Evolutionary conservation across 2,329 filamentous ascomycete species (phyloP).

Genomic region (Aureobasidium sp.): DNA sequence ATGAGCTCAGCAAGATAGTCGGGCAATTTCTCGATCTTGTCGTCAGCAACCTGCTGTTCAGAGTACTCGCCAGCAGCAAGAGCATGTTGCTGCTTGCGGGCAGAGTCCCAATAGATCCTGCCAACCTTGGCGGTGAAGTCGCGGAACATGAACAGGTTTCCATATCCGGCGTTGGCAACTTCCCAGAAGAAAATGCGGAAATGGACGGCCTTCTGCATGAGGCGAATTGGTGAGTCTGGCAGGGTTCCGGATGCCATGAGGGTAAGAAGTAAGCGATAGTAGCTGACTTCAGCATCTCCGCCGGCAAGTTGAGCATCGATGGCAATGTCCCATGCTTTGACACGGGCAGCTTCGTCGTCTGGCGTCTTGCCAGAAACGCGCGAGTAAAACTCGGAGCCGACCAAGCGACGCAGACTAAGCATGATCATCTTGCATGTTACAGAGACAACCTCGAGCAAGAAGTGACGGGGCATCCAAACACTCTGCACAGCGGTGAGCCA

Average conservation of each 20-base stretch:
- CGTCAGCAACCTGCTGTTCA: slow-evolving; percentile 29
- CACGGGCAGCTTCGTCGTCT: slow-evolving; percentile 76
- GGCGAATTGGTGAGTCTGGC: slow-evolving; percentile 69
- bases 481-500: slow-evolving; percentile 92
- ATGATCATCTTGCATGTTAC: slow-evolving; percentile 74
- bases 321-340: slow-evolving; percentile 90
- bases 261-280: slow-evolving; percentile 75
- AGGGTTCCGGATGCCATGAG: slow-evolving; percentile 82
- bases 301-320: slow-evolving; percentile 88
- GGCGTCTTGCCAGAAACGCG: slow-evolving; percentile 71
- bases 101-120: slow-evolving; percentile 72
- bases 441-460: slow-evolving; percentile 77
- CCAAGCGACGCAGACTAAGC: slow-evolving; percentile 68
- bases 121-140: slow-evolving; percentile 67
- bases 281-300: slow-evolving; percentile 83
- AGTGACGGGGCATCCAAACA: slow-evolving; percentile 83
- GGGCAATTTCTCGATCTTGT: slow-evolving; percentile 61
- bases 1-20: slow-evolving; percentile 70
- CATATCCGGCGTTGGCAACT: slow-evolving; percentile 57
- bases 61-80: slow-evolving; percentile 24
- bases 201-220: slow-evolving; percentile 90
- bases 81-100: slow-evolving; percentile 54
- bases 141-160: slow-evolving; percentile 59
- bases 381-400: slow-evolving; percentile 72
- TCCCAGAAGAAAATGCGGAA: slow-evolving; percentile 86